Percentiles rank a stretch among this genome's conserved stretches.
Conservation (phyloP, 176 grass and related monocot species). For the Dactylis glomerata region DNA sequence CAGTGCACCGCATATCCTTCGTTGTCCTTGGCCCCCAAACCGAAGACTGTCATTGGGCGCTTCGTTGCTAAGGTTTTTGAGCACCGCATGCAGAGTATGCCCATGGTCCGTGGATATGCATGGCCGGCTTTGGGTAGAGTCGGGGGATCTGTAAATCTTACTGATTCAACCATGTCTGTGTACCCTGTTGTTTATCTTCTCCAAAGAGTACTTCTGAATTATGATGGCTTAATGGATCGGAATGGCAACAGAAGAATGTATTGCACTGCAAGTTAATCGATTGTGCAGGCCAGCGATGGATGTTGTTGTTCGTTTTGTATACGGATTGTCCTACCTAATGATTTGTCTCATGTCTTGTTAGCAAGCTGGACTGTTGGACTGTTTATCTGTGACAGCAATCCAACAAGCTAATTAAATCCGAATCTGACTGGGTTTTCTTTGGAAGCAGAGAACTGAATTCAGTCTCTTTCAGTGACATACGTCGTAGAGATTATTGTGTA, state of each 20-base stretch:
- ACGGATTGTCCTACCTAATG: background rate
- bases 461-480: constrained; percentile 24
- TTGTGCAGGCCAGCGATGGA: background rate
- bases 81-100: background rate
- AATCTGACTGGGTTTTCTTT: background rate
- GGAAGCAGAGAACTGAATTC: constrained; percentile 18
- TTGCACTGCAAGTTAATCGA: background rate
- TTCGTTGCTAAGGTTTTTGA: constrained; percentile 33
- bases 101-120: background rate
- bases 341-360: background rate
- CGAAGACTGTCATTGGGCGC: constrained; percentile 33
- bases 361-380: background rate
- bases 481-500: background rate
- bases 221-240: background rate
- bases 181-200: background rate
- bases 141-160: background rate
- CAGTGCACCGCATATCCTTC: background rate
- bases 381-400: background rate
- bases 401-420: background rate
- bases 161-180: background rate
- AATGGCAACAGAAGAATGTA: background rate
- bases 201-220: background rate
- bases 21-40: constrained; percentile 15
- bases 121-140: background rate
- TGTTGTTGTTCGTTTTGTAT: background rate